Conservation (phyloP, 108 stramenopile species). For the Parietichytrium sp. region DNA sequence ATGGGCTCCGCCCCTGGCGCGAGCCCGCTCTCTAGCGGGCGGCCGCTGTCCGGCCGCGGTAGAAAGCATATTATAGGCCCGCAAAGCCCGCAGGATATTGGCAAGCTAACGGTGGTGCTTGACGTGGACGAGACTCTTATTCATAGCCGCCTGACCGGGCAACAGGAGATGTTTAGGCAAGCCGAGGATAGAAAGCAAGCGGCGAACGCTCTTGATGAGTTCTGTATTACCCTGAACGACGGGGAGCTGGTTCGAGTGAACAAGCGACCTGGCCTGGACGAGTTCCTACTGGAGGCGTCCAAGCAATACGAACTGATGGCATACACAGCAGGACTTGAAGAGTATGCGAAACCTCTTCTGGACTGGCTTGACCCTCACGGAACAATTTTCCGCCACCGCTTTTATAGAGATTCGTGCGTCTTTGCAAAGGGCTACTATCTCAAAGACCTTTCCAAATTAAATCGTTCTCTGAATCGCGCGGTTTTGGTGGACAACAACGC, state of each 20-base stretch:
- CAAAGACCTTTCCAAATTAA: slow-evolving; percentile 82
- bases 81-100: too few species aligned
- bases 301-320: slow-evolving; percentile 84
- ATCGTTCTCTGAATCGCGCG: slow-evolving; percentile 73
- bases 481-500: slow-evolving; percentile 92
- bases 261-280: slow-evolving; percentile 74
- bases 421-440: slow-evolving; percentile 78
- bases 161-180: slow-evolving; percentile 41
- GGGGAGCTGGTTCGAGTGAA: slow-evolving; percentile 88
- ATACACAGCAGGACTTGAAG: slow-evolving; percentile 88
- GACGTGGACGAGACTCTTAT: slow-evolving; percentile 98
- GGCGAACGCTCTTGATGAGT: not conserved
- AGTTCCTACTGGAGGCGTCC: slow-evolving; percentile 71
- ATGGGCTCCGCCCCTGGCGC: too few species aligned
- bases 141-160: slow-evolving; percentile 79
- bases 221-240: slow-evolving; percentile 16
- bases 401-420: slow-evolving; percentile 89
- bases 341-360: slow-evolving; percentile 86
- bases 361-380: slow-evolving; percentile 86
- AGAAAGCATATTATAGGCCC: too few species aligned
- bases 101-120: too few species aligned
- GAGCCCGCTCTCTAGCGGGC: too few species aligned
- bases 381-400: slow-evolving; percentile 76
- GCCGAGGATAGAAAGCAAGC: not conserved
- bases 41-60: too few species aligned